Evolutionary conservation across 169 alveolate genomes (phyloP).

Genomic region (Plasmodium inui): DNA sequence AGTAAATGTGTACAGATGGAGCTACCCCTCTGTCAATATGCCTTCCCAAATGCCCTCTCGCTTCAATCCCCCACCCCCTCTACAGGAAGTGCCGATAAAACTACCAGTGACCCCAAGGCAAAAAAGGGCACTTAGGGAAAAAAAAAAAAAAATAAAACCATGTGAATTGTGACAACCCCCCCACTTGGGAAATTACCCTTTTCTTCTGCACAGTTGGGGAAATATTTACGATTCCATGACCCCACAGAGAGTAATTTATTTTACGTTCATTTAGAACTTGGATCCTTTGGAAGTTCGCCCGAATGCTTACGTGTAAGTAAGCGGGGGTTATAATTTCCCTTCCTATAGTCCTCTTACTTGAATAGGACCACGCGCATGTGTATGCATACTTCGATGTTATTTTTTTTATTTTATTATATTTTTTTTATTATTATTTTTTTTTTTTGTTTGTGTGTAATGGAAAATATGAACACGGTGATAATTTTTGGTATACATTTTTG

Average conservation of each 20-base stretch:
- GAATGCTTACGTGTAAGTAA: neutral
- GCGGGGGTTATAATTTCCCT: neutral
- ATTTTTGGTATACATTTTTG: neutral
- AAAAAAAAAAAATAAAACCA: neutral
- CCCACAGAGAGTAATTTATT: neutral
- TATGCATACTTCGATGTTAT: neutral
- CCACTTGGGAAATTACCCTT: neutral
- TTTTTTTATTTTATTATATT: neutral
- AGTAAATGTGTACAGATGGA: neutral
- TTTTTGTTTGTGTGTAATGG: slow-evolving; percentile 2
- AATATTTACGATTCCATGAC: neutral
- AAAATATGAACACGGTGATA: neutral
- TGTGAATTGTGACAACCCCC: neutral
- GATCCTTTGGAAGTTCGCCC: neutral
- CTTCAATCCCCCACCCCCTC: neutral
- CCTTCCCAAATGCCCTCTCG: neutral
- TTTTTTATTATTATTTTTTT: neutral
- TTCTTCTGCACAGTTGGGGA: neutral
- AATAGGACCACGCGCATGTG: neutral
- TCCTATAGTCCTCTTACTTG: neutral
- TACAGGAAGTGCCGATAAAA: slow-evolving; percentile 41
- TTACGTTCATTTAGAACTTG: neutral
- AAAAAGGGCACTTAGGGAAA: slow-evolving; percentile 39
- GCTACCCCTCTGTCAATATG: neutral
- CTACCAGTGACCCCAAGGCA: slow-evolving; percentile 29